Conservation (phyloP, 129 eudicot species). For the Arctium lappa region DNA sequence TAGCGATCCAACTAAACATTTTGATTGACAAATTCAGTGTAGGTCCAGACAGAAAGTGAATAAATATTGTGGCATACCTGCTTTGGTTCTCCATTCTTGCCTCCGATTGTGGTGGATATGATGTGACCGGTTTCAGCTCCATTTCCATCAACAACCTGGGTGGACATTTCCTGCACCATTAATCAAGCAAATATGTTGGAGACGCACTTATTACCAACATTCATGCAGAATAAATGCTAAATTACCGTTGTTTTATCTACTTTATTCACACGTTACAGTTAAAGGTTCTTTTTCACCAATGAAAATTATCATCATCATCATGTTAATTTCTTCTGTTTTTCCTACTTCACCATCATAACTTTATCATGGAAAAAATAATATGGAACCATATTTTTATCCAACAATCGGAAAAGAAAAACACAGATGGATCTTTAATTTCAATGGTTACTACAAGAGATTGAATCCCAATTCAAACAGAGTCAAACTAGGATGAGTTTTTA, state of each 20-base stretch:
- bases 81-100: slow-evolving; percentile 93
- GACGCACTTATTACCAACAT: neutral
- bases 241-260: neutral
- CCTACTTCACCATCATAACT: neutral
- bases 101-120: slow-evolving; percentile 83
- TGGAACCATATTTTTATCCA: neutral
- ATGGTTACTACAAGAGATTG: neutral
- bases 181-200: neutral
- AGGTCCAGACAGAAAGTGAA: neutral
- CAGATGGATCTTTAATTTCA: neutral
- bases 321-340: neutral
- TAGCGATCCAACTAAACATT: no score
- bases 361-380: neutral
- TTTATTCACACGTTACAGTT: neutral
- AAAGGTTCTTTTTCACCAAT: neutral
- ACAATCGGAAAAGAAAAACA: neutral
- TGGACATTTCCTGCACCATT: slow-evolving; percentile 57
- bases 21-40: neutral
- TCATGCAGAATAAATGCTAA: neutral
- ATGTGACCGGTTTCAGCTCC: slow-evolving; percentile 82
- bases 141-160: slow-evolving; percentile 61
- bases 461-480: slow-evolving; percentile 1
- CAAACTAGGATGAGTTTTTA: neutral
- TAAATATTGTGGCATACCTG: slow-evolving; percentile 42
- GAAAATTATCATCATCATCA: neutral